Base-by-base conservation (phyloP, 108 stramenopile species). In the Cyclostephanos tholiformis region DNA sequence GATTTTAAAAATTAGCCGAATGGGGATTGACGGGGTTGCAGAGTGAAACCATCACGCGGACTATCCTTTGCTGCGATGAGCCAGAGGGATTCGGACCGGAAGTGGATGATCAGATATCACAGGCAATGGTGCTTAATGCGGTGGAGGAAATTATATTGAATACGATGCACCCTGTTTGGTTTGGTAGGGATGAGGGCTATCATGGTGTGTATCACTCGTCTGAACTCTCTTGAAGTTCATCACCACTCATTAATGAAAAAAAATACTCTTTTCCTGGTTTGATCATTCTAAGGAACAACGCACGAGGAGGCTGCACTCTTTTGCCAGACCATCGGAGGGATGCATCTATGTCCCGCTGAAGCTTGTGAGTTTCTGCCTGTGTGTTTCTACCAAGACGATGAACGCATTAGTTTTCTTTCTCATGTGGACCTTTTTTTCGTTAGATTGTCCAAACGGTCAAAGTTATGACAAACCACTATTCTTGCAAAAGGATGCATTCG, bases 151-250 rank as follows among this genome's bases (percentile, higher is more conserved):
- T 48, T 0, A 58, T 66, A 10, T 60, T 78, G 49, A 23, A 66
- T 22, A 41, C 48, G 1, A 59, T 63, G 29, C 63, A 78, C 25
- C 77, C 77, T 16, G 58, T 71, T 48, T 78, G 77, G 77, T 71
- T 65, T 23, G 68, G 69, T 29, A 61, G 77, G 32, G 56, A 78
- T 48, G 63, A 78, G 9, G 77, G 77, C 19, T 58, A 58, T 32
- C 57, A 58, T 58, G 57, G 57, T 58, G 52, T 25, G 52, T 53
- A 41, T 41, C 4, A 5, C n/a, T 41, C 9, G 7, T 4, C 41
- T 41, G 41, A 8, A 41, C 12, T 10, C 9, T 12, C 0, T 41
- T 41, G 41, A 41, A 41, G 41, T 41, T 41, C 11, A 41, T 41
- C 41, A 41, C 12, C 41, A 41, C 41, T 10, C 41, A 5, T 12